Evolutionary conservation across 768 basidiomycete species (phyloP).

Genomic region (Mycena floridula): DNA sequence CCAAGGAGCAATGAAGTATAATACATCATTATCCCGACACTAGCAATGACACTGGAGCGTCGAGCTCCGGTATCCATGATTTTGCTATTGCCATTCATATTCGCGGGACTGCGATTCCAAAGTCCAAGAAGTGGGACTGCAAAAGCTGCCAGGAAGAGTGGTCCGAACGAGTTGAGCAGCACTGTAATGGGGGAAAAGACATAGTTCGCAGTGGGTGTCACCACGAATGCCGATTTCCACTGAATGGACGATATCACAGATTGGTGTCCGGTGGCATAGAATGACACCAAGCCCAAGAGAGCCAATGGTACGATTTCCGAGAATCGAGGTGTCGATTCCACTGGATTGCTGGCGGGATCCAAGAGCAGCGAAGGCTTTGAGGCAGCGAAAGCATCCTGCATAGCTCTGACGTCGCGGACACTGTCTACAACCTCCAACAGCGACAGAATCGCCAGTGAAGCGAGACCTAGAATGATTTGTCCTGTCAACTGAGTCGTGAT

Average conservation of each 20-base stretch:
- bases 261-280: constrained; percentile 92
- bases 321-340: constrained; percentile 29
- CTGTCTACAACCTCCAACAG: constrained; percentile 81
- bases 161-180: constrained; percentile 70
- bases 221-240: constrained; percentile 91
- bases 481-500: constrained; percentile 72
- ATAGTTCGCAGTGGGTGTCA: constrained; percentile 63
- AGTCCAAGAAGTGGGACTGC: constrained; percentile 67
- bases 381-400: constrained; percentile 46
- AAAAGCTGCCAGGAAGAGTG: constrained; percentile 58
- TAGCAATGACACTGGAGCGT: constrained; percentile 42
- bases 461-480: constrained; percentile 67
- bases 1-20: constrained; percentile 60
- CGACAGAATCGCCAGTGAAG: constrained; percentile 60
- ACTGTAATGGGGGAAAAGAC: constrained; percentile 73
- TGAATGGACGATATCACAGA: constrained; percentile 84
- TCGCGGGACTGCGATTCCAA: constrained; percentile 42
- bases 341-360: constrained; percentile 22
- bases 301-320: constrained; percentile 68
- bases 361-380: constrained; percentile 39
- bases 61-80: constrained; percentile 26
- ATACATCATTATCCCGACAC: constrained; percentile 65
- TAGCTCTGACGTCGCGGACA: constrained; percentile 59
- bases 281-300: constrained; percentile 68
- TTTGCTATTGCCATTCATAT: constrained; percentile 6